Percentiles rank a stretch among this genome's conserved stretches.
Evolutionary conservation across 306 rosid species (phyloP).

Genomic region (Mucuna pruriens): DNA sequence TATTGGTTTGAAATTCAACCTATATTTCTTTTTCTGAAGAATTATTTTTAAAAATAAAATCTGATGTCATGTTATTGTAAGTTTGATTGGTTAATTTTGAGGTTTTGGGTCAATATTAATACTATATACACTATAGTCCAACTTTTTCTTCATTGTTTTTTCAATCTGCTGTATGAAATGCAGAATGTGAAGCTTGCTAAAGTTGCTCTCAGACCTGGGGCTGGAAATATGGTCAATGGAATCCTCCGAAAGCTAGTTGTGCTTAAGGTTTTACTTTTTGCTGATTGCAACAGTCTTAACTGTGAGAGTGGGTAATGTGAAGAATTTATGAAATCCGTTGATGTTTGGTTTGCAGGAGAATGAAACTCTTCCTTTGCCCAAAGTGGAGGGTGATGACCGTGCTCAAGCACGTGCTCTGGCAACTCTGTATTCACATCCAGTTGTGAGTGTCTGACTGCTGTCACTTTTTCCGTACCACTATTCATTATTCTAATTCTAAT

Average conservation of each 20-base stretch:
- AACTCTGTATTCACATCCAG: conserved; percentile 82
- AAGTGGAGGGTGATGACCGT: conserved; percentile 85
- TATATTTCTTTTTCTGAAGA: conserved; percentile 10
- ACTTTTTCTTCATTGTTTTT: conserved; percentile 24
- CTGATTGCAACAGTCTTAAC: conserved; percentile 9
- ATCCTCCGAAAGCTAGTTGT: conserved; percentile 76
- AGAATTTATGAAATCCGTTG: conserved; percentile 30
- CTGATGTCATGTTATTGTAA: background rate
- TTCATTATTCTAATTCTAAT: conserved; percentile 31
- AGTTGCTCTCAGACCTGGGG: conserved; percentile 89
- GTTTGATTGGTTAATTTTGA: background rate
- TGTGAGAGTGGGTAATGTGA: background rate
- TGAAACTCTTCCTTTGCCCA: conserved; percentile 75
- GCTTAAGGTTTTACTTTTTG: conserved; percentile 61
- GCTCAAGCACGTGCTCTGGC: conserved; percentile 90
- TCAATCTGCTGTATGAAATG: conserved; percentile 36
- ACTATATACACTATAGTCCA: background rate
- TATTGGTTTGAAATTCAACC: conserved; percentile 24
- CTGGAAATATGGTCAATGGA: conserved; percentile 93
- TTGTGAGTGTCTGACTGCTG: conserved; percentile 55
- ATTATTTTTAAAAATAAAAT: background rate
- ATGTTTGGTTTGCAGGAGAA: conserved; percentile 60
- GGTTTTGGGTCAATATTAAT: background rate
- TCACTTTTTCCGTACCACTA: background rate
- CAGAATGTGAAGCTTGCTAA: conserved; percentile 93